Evolutionary conservation across 1,139 yeast genomes (phyloP).

Genomic region (Entelexis sorbosivorans): DNA sequence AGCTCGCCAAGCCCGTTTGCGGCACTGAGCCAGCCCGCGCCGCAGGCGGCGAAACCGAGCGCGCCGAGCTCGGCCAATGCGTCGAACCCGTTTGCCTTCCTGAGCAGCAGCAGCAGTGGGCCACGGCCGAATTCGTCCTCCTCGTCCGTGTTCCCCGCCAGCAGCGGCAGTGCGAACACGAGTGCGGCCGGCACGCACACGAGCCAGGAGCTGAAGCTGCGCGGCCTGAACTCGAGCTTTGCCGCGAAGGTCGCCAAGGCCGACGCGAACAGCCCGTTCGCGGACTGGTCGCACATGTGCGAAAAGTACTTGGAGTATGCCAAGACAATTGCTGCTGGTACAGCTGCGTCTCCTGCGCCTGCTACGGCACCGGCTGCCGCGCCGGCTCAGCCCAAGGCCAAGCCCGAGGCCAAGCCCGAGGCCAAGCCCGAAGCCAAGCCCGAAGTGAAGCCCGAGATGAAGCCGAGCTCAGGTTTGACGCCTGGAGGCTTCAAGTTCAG

Average conservation of each 20-base stretch:
- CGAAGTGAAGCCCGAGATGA: not conserved
- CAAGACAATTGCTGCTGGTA: conserved; percentile 1
- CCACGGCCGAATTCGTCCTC: conserved; percentile 5
- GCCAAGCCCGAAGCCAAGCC: not conserved
- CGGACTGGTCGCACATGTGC: conserved; percentile 48
- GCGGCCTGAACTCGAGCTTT: conserved; percentile 60
- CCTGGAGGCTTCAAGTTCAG: conserved; percentile 21
- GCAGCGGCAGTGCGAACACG: not conserved
- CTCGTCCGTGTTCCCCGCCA: not conserved
- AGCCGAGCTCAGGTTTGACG: conserved; percentile 7
- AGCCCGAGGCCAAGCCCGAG: not conserved
- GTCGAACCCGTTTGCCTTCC: conserved; percentile 23
- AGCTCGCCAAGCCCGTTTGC: conserved; percentile 19
- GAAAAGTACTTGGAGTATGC: conserved; percentile 50
- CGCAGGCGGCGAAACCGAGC: not conserved
- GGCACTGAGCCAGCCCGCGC: conserved; percentile 1
- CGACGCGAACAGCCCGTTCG: conserved; percentile 40
- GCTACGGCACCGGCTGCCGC: not conserved
- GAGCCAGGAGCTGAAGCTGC: conserved; percentile 19
- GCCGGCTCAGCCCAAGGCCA: not conserved
- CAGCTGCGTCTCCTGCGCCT: not conserved
- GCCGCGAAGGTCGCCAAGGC: conserved; percentile 40
- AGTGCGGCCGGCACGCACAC: conserved; percentile 1
- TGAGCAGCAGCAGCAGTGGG: conserved; percentile 11
- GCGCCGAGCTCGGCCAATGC: conserved; percentile 5